A percentile compares a stretch with the other conserved stretches of the same genome.
phyloP scores from a whole-genome alignment of 2,329 filamentous ascomycete genomes.

The Cucurbitaria berberidis region DNA sequence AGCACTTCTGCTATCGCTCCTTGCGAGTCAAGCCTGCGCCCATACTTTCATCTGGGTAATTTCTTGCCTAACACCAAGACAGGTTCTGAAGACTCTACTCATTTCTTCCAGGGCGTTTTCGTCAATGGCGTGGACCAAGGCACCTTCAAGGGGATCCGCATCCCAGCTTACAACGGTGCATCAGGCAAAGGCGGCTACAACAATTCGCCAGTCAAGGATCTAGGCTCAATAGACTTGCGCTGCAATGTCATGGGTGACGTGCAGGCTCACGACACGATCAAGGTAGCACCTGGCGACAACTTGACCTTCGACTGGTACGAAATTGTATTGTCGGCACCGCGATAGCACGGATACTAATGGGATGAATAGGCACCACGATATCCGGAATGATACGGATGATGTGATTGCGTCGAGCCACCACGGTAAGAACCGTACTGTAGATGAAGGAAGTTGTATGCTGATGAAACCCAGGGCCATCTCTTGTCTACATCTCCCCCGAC shows the following conservation, averaged over 20 bases:
- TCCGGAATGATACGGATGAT: conserved; percentile 45
- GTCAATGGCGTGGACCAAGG: conserved; percentile 43
- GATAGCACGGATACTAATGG: background rate
- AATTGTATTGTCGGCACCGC: background rate
- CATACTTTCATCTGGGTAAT: conserved; percentile 41
- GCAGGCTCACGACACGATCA: conserved; percentile 45
- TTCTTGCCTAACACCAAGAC: background rate
- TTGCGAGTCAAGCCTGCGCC: conserved; percentile 25
- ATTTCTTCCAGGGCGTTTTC: conserved; percentile 33
- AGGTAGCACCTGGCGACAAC: conserved; percentile 46
- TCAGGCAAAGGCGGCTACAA: conserved; percentile 46
- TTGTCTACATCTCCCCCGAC: conserved; percentile 52
- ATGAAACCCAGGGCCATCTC: conserved; percentile 36
- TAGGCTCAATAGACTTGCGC: conserved; percentile 47
- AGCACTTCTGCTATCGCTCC: conserved; percentile 22
- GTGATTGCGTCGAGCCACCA: conserved; percentile 36
- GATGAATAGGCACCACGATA: conserved; percentile 42
- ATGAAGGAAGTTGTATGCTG: background rate
- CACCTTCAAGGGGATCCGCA: conserved; percentile 36
- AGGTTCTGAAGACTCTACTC: background rate
- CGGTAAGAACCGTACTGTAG: conserved; percentile 10
- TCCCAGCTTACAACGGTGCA: conserved; percentile 44
- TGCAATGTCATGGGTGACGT: conserved; percentile 52
- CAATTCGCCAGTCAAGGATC: conserved; percentile 51
- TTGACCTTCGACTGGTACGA: conserved; percentile 48